phyloP scores from a whole-genome alignment of 768 basidiomycete species.

The Lactarius hengduanensis region DNA sequence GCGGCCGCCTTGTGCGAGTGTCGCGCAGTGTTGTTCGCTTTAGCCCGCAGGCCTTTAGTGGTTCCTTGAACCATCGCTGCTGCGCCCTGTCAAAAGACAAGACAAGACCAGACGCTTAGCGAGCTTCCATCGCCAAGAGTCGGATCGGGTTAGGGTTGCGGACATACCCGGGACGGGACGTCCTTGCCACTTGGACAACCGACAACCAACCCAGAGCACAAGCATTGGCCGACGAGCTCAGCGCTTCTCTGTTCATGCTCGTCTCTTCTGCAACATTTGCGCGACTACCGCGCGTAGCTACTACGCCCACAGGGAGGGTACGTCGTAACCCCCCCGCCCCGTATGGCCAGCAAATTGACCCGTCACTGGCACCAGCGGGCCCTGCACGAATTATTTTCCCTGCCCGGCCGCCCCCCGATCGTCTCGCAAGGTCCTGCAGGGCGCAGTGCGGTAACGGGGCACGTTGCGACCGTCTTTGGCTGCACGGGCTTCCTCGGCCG shows the following conservation, averaged over 20 bases:
- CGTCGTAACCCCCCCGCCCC: neutral
- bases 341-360: neutral
- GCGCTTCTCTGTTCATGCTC: conserved; percentile 38
- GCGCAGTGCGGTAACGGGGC: conserved; percentile 85
- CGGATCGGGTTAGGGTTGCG: conserved; percentile 30
- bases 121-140: conserved; percentile 24
- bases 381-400: conserved; percentile 66
- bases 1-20: conserved; percentile 67
- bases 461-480: conserved; percentile 95
- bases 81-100: neutral
- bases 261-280: conserved; percentile 34
- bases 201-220: neutral
- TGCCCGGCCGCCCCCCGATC: conserved; percentile 61
- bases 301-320: conserved; percentile 18
- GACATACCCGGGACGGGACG: conserved; percentile 11
- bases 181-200: neutral
- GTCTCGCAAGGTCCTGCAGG: conserved; percentile 77
- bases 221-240: neutral
- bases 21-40: conserved; percentile 47
- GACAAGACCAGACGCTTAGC: neutral
- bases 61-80: conserved; percentile 79
- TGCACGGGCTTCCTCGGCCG: conserved; percentile 93
- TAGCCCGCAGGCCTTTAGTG: conserved; percentile 71
- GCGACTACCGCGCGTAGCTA: conserved; percentile 24
- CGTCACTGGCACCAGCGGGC: conserved; percentile 52